Evolutionary conservation across 75 land plant species (phyloP), one percentile per base, ranked within the genome.

Genomic region (Adiantum capillusveneris): DNA sequence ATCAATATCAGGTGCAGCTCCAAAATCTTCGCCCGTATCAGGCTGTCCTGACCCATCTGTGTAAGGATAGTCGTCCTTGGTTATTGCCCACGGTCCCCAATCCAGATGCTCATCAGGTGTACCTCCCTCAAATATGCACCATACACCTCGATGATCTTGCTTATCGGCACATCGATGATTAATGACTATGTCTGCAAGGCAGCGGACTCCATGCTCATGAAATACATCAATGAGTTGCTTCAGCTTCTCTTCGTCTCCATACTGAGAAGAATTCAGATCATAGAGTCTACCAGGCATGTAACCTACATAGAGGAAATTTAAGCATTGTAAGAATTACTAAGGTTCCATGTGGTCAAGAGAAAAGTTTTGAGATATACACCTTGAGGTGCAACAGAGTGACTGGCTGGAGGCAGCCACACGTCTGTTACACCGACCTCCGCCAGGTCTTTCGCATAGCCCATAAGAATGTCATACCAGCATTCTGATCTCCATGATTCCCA

Each of bases 401-500:
- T 71, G 18, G 87, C 26, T 7, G 87, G 90, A 44, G 90, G 90
- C 5, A 86, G 78, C 90, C 90, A 86, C 9, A 83, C 79, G 58
- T 80, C 84, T 9, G 90, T 86, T 25, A 86, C 58, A 25, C 84
- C 87, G 19, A 84, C 81, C 20, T 41, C 57, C 24, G 79, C 76
- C 11, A 86, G 37, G 3, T 77, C 87, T 29, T 66, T 44, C 19
- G 77, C 60, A 9, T 12, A 20, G 24, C 45, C 55, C 37, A 37
- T 73, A 11, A 86, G 61, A 0, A 58, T 62, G 26, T 83, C 85
- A 53, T 83, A 86, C 87, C 81, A 80, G 34, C 87, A 74, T 31
- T 69, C 73, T 17, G 54, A 66, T 53, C 64, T 75, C 65, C 81
- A 62, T 0, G 90, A 86, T 44, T 75, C 79, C 90, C 90, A 86